phyloP scores from a whole-genome alignment of 1,284 basidiomycete genomes.

The Xerocomus amazonicus region DNA sequence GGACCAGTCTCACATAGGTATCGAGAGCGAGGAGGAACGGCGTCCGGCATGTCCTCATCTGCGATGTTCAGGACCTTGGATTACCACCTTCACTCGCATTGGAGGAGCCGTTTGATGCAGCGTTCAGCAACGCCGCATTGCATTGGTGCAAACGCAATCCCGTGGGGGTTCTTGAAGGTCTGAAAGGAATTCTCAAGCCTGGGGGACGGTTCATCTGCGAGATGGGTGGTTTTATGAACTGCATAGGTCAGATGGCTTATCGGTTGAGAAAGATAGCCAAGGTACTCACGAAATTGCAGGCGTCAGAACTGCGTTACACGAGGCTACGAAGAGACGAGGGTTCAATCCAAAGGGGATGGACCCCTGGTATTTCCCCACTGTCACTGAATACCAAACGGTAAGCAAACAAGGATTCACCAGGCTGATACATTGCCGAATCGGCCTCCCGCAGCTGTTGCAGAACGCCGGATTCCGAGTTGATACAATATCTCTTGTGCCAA shows the following conservation, averaged over 20 bases:
- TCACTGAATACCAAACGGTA: constrained; percentile 59
- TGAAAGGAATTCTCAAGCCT: constrained; percentile 57
- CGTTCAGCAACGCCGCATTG: constrained; percentile 75
- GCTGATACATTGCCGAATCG: constrained; percentile 1
- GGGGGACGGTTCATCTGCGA: constrained; percentile 73
- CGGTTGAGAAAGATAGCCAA: background rate
- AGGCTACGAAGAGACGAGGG: constrained; percentile 51
- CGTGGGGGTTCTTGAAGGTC: constrained; percentile 55
- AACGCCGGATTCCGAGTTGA: constrained; percentile 52
- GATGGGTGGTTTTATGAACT: constrained; percentile 76
- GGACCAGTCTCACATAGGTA: constrained; percentile 41
- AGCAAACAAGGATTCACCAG: constrained; percentile 12
- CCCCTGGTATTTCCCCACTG: constrained; percentile 83
- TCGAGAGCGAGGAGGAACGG: constrained; percentile 51
- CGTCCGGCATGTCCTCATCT: constrained; percentile 43
- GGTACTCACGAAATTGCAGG: constrained; percentile 38
- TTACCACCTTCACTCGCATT: constrained; percentile 25
- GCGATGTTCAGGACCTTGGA: constrained; percentile 50
- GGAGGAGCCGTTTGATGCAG: constrained; percentile 49
- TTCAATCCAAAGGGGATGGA: constrained; percentile 58
- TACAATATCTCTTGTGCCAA: constrained; percentile 60
- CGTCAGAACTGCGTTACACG: constrained; percentile 57
- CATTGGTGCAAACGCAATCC: constrained; percentile 85
- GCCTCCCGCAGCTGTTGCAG: constrained; percentile 48
- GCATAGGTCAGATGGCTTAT: constrained; percentile 45